Evolutionary conservation across 805 yeast species (phyloP).

Genomic region (Candida nemodendra): DNA sequence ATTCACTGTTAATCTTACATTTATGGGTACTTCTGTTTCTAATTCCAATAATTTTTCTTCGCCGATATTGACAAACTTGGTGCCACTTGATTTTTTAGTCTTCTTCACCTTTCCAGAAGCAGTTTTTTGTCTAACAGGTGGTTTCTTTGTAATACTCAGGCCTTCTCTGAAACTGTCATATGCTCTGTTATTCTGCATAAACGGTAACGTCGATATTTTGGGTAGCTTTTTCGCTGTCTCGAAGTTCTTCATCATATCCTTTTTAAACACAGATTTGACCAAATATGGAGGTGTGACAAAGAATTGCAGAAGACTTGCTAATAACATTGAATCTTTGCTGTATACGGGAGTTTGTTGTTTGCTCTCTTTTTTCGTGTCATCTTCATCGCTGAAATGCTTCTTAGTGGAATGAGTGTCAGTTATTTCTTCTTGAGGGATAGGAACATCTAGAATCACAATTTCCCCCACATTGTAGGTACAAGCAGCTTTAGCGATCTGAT

Average conservation of each 20-base stretch:
- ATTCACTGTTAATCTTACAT: slow-evolving; percentile 82
- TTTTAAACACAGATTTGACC: slow-evolving; percentile 57
- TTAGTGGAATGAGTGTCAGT: slow-evolving; percentile 24
- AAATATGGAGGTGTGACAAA: slow-evolving; percentile 85
- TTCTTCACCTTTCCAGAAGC: slow-evolving; percentile 39
- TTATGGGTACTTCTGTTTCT: slow-evolving; percentile 63
- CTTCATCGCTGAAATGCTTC: slow-evolving; percentile 33
- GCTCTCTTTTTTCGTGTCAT: slow-evolving; percentile 15
- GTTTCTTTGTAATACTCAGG: slow-evolving; percentile 45
- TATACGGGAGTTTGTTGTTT: slow-evolving; percentile 7
- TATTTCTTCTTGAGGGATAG: slow-evolving; percentile 27
- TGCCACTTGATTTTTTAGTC: slow-evolving; percentile 50
- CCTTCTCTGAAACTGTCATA: slow-evolving; percentile 59
- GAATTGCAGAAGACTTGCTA: slow-evolving; percentile 72
- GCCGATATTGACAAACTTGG: slow-evolving; percentile 80
- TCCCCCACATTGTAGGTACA: slow-evolving; percentile 71
- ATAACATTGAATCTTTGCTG: slow-evolving; percentile 42
- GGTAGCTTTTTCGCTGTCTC: slow-evolving; percentile 70
- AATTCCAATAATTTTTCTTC: slow-evolving; percentile 57
- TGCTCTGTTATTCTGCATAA: slow-evolving; percentile 51
- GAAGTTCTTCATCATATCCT: slow-evolving; percentile 44
- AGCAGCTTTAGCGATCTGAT: slow-evolving; percentile 78
- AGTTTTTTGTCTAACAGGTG: slow-evolving; percentile 38
- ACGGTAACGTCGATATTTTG: slow-evolving; percentile 69
- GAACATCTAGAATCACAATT: slow-evolving; percentile 63